Evolutionary conservation across 2,329 filamentous ascomycete species (phyloP).

Genomic region (Fusarium phyllophilum): DNA sequence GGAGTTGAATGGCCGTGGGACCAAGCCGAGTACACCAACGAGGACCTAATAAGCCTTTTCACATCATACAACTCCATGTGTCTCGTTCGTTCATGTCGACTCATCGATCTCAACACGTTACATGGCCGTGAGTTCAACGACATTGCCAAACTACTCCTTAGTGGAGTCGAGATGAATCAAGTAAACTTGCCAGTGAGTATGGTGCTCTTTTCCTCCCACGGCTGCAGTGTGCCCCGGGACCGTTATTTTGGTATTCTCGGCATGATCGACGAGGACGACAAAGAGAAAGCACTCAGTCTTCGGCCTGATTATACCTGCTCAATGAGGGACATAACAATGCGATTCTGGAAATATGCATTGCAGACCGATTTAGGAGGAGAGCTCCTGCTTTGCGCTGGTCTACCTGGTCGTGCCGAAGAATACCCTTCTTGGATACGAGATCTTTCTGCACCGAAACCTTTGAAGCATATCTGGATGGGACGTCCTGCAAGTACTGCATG

Average conservation of each 20-base stretch:
- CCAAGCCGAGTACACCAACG: rapidly evolving
- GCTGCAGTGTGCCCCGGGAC: neutral
- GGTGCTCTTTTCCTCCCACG: neutral
- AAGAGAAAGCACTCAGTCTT: neutral
- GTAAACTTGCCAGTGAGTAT: neutral
- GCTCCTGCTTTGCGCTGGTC: neutral
- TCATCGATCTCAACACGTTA: neutral
- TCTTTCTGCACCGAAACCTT: neutral
- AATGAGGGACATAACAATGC: neutral
- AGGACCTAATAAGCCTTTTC: rapidly evolving
- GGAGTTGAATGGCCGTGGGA: neutral
- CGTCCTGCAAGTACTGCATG: neutral
- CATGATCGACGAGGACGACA: neutral
- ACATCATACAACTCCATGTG: neutral
- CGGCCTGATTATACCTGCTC: neutral
- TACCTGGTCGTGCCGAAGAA: neutral
- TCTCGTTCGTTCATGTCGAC: neutral
- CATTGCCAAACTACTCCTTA: rapidly evolving
- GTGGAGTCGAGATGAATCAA: neutral
- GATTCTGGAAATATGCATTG: slow-evolving; percentile 7
- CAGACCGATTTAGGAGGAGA: neutral
- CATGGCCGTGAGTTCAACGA: slow-evolving; percentile 1
- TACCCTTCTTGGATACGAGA: slow-evolving; percentile 17
- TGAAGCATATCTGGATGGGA: neutral
- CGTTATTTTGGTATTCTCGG: slow-evolving; percentile 16